Evolutionary conservation across 2,329 filamentous ascomycete genomes (phyloP).

Genomic region (Clonostachys rhizophaga): DNA sequence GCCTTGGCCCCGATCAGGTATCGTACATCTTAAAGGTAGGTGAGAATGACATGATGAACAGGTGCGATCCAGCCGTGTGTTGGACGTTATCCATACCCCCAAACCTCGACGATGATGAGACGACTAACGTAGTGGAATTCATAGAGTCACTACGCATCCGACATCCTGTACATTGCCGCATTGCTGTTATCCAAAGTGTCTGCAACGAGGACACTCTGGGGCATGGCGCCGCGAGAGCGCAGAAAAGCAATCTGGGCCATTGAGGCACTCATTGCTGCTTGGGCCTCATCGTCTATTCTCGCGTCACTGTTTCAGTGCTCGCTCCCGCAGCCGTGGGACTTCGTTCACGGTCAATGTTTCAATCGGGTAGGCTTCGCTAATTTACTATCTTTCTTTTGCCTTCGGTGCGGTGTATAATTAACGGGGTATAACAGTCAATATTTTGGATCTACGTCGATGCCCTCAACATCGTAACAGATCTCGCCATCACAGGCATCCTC

Average conservation of each 20-base stretch:
- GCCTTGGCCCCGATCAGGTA: slow-evolving; percentile 2
- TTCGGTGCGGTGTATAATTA: neutral
- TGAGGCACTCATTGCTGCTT: slow-evolving; percentile 6
- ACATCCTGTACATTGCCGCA: slow-evolving; percentile 5
- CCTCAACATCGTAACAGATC: slow-evolving; percentile 1
- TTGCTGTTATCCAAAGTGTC: slow-evolving; percentile 10
- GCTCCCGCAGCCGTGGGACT: slow-evolving; percentile 10
- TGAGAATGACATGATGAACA: no score
- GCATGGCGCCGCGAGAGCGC: slow-evolving; percentile 9
- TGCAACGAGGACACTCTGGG: slow-evolving; percentile 9
- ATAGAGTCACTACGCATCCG: slow-evolving; percentile 6
- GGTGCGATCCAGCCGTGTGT: no score
- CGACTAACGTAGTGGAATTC: no score
- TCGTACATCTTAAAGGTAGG: slow-evolving; percentile 6
- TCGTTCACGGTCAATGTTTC: slow-evolving; percentile 7
- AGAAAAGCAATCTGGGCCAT: slow-evolving; percentile 2
- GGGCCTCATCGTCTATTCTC: slow-evolving; percentile 6
- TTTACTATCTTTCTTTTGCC: neutral
- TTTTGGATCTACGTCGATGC: slow-evolving; percentile 8
- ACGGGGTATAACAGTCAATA: slow-evolving; percentile 1
- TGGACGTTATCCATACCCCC: no score
- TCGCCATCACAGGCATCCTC: neutral
- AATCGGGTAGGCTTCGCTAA: slow-evolving; percentile 4
- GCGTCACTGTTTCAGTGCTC: slow-evolving; percentile 8
- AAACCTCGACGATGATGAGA: no score